These are phyloP conservation scores for Oenanthe sinensis DNA, from an alignment of 129 eudicot genomes.

Conservation along the genomic window DNA sequence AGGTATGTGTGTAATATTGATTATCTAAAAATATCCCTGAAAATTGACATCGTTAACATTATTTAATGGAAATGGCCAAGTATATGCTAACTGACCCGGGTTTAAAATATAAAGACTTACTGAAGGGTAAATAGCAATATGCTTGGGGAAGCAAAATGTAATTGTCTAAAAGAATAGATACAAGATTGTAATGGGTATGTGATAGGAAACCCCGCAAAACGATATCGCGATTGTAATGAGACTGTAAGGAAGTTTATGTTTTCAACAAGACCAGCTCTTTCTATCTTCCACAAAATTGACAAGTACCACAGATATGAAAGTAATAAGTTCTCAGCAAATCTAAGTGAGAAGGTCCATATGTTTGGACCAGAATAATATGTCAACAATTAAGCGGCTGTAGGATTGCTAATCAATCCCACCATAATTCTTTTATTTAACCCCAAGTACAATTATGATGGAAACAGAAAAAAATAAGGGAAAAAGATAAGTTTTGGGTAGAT, in stretches of 20 bases:
- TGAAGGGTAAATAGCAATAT: background rate
- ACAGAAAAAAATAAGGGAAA: background rate
- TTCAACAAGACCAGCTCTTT: background rate
- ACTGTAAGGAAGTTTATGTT: background rate
- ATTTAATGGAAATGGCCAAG: background rate
- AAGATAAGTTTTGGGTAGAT: background rate
- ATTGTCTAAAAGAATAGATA: background rate
- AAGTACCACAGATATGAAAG: background rate
- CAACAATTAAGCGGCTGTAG: background rate
- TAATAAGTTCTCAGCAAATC: background rate
- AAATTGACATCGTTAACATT: background rate
- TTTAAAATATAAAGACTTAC: background rate
- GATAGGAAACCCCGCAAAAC: background rate
- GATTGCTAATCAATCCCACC: background rate
- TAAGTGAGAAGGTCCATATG: background rate
- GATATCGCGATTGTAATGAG: background rate
- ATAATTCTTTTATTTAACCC: background rate
- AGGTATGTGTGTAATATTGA: background rate
- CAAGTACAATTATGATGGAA: background rate
- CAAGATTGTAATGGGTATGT: background rate
- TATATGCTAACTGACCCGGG: background rate
- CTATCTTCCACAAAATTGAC: background rate
- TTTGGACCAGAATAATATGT: background rate
- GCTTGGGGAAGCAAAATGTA: background rate
- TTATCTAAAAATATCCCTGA: background rate